A percentile compares a stretch with the other conserved stretches of the same genome.
phyloP scores from a whole-genome alignment of 768 basidiomycete genomes.

The Agaricus blazei region DNA sequence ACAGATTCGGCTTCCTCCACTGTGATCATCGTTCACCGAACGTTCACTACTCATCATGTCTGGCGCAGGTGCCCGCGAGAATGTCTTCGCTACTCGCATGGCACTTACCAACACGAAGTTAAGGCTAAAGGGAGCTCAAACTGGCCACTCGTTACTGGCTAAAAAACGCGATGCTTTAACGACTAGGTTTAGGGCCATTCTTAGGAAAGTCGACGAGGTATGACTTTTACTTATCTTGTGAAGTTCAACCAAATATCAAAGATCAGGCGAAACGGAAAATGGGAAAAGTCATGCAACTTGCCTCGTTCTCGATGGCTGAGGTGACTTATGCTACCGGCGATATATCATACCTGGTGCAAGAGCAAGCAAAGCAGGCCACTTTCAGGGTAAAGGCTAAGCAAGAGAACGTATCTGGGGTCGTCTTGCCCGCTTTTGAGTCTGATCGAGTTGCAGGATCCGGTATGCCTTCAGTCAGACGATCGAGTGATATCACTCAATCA shows the following conservation, averaged over 20 bases:
- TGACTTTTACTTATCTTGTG: conserved; percentile 11
- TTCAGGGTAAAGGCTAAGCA: conserved; percentile 94
- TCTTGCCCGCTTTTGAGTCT: conserved; percentile 92
- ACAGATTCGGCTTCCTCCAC: not conserved
- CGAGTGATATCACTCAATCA: not conserved
- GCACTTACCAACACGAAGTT: conserved; percentile 90
- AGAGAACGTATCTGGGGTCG: conserved; percentile 97
- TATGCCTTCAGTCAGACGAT: conserved; percentile 21
- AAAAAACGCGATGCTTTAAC: conserved; percentile 98
- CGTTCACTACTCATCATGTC: conserved; percentile 53
- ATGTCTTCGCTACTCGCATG: conserved; percentile 97
- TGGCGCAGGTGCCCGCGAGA: conserved; percentile 84
- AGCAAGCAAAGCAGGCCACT: conserved; percentile 85
- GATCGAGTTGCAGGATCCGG: conserved; percentile 84
- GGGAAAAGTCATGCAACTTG: conserved; percentile 98
- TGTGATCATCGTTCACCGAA: not conserved
- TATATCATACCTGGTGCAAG: conserved; percentile 96
- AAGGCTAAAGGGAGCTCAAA: conserved; percentile 87
- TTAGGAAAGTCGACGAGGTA: conserved; percentile 97
- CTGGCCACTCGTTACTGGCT: conserved; percentile 90
- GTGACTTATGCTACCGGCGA: conserved; percentile 98
- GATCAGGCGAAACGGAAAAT: conserved; percentile 94
- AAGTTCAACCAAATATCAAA: conserved; percentile 18
- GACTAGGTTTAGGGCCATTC: conserved; percentile 89
- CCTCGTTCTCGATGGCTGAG: conserved; percentile 98